phyloP scores from a whole-genome alignment of 202 grass and related monocot genomes.

The Saccharum hybrid region DNA sequence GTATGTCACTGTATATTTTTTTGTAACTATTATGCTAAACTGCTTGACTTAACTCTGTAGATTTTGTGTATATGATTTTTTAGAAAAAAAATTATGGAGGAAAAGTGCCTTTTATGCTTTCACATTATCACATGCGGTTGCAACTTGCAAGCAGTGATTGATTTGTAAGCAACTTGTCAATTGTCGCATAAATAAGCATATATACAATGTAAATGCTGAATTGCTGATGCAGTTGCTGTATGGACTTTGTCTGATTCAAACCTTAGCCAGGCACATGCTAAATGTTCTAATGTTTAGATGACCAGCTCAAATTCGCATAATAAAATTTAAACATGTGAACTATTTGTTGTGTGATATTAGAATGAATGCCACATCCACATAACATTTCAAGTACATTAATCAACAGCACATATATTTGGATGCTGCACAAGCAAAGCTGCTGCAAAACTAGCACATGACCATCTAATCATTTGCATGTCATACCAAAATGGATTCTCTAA shows the following conservation, averaged over 20 bases:
- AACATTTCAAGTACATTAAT: slow-evolving; percentile 17
- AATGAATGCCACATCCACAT: neutral
- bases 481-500: slow-evolving; percentile 12
- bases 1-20: neutral
- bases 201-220: neutral
- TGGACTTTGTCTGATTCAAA: neutral
- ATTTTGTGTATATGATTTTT: neutral
- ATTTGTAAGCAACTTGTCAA: slow-evolving; percentile 2
- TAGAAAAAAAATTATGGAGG: neutral
- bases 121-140: neutral
- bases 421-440: neutral
- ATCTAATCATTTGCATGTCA: slow-evolving; percentile 18
- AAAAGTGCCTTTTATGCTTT: neutral
- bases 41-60: neutral
- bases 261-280: neutral
- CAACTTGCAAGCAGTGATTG: neutral
- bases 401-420: neutral
- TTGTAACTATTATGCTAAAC: neutral
- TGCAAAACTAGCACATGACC: neutral
- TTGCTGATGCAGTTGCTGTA: neutral
- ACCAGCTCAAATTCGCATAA: neutral
- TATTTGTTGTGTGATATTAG: neutral
- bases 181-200: neutral
- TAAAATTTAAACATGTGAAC: slow-evolving; percentile 11
- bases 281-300: neutral